Evolutionary conservation across 2,329 filamentous ascomycete genomes (phyloP).

Genomic region (Aplosporella prunicola): DNA sequence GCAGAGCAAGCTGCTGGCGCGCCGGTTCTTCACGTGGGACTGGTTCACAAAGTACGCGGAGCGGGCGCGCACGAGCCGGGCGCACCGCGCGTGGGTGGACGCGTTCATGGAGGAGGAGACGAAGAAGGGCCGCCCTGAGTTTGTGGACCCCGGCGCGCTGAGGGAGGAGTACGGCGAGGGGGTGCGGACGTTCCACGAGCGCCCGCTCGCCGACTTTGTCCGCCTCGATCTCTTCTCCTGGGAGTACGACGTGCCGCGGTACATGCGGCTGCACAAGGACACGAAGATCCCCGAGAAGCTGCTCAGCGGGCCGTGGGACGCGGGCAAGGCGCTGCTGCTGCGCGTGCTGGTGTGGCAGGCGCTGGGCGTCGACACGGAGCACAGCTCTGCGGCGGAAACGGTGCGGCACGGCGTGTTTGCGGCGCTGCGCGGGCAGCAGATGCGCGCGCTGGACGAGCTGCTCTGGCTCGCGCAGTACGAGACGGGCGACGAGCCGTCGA

Average conservation of each 20-base stretch:
- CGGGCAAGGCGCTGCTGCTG: conserved; percentile 22
- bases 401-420: conserved; percentile 22
- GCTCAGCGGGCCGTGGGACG: conserved; percentile 26
- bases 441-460: conserved; percentile 21
- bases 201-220: no score
- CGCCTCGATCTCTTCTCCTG: background rate
- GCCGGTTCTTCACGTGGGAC: conserved; percentile 27
- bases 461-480: conserved; percentile 6
- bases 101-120: conserved; percentile 20
- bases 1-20: conserved; percentile 17
- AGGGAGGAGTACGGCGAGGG: no score
- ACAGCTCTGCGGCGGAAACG: conserved; percentile 24
- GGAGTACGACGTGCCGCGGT: background rate
- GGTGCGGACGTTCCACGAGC: no score
- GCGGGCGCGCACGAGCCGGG: conserved; percentile 22
- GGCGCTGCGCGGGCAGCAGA: conserved; percentile 21
- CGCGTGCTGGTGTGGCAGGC: conserved; percentile 26
- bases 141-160: no score
- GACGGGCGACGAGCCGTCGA: background rate
- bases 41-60: conserved; percentile 27
- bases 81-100: no score
- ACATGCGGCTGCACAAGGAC: background rate
- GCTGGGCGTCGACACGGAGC: conserved; percentile 27
- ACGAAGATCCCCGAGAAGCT: conserved; percentile 26
- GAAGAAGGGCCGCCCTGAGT: no score